A percentile compares a stretch with the other conserved stretches of the same genome.
Conservation (phyloP, 2,329 filamentous ascomycete species). For the Diplodia scrobiculata region DNA sequence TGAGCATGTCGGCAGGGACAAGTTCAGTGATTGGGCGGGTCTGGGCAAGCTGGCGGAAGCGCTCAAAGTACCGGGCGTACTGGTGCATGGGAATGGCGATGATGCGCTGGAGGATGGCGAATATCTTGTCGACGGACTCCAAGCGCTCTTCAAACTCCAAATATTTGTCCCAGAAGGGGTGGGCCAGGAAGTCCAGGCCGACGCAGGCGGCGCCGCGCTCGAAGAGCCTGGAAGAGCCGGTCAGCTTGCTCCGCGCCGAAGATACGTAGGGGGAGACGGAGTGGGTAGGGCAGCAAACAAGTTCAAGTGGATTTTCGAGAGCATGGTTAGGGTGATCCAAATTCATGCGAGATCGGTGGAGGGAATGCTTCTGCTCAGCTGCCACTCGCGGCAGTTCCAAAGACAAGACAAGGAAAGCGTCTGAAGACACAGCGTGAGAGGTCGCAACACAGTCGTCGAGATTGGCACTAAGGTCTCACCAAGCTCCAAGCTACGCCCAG, state of each 20-base stretch:
- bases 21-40: constrained; percentile 72
- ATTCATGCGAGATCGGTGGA: constrained; percentile 28
- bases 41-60: constrained; percentile 77
- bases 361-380: constrained; percentile 24
- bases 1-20: constrained; percentile 67
- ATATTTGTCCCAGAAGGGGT: constrained; percentile 99
- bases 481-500: constrained; percentile 31
- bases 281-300: constrained; percentile 50
- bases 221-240: constrained; percentile 68
- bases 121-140: constrained; percentile 81
- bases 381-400: constrained; percentile 29
- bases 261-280: constrained; percentile 37
- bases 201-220: constrained; percentile 83
- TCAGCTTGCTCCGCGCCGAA: constrained; percentile 42
- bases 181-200: constrained; percentile 88
- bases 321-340: constrained; percentile 26
- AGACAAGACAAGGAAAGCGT: constrained; percentile 49
- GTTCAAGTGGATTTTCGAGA: constrained; percentile 27
- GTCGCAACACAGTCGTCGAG: constrained; percentile 31
- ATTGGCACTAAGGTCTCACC: constrained; percentile 34
- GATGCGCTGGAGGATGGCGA: constrained; percentile 77
- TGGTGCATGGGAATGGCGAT: constrained; percentile 93
- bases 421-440: constrained; percentile 41
- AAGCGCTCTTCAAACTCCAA: constrained; percentile 93
- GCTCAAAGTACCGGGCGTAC: constrained; percentile 91